These are phyloP conservation scores for Globisporangium camurandrum DNA, from an alignment of 352 stramenopile species.

Conservation along the genomic window DNA sequence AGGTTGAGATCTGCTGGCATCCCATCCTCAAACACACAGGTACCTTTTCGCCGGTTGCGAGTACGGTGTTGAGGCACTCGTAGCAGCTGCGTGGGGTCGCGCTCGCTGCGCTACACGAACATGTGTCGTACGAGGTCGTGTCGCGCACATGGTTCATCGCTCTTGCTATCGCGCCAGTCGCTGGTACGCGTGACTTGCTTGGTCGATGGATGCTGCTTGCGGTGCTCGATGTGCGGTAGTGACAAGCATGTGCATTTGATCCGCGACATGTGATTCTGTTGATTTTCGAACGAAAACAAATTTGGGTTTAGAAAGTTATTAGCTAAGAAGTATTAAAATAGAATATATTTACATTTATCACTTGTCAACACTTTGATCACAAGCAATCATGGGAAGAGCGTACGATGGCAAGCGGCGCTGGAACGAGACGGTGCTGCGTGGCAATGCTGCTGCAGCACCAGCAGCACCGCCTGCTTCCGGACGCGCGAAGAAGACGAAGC, in stretches of 20 bases:
- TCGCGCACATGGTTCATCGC: too few species aligned
- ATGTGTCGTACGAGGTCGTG: too few species aligned
- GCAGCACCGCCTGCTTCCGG: slow-evolving; percentile 1
- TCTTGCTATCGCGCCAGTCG: too few species aligned
- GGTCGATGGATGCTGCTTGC: background rate
- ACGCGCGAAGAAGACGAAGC: slow-evolving; percentile 31
- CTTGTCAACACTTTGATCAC: too few species aligned
- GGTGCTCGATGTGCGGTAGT: background rate
- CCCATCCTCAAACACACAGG: too few species aligned
- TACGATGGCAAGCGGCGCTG: slow-evolving; percentile 82
- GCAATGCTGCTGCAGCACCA: slow-evolving; percentile 14
- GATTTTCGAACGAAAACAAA: too few species aligned
- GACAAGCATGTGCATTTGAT: background rate
- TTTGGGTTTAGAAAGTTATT: too few species aligned
- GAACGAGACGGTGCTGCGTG: slow-evolving; percentile 74
- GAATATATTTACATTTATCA: too few species aligned
- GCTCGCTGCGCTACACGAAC: background rate
- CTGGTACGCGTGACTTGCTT: background rate
- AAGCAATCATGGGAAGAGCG: slow-evolving; percentile 73
- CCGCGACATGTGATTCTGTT: too few species aligned
- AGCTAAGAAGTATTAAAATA: too few species aligned
- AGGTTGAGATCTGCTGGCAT: background rate
- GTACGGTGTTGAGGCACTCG: slow-evolving; percentile 21
- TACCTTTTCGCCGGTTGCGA: slow-evolving; percentile 20
- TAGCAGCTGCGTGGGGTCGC: background rate